Conservation (phyloP, 108 stramenopile species). For the Fistulifera pelliculosa region DNA sequence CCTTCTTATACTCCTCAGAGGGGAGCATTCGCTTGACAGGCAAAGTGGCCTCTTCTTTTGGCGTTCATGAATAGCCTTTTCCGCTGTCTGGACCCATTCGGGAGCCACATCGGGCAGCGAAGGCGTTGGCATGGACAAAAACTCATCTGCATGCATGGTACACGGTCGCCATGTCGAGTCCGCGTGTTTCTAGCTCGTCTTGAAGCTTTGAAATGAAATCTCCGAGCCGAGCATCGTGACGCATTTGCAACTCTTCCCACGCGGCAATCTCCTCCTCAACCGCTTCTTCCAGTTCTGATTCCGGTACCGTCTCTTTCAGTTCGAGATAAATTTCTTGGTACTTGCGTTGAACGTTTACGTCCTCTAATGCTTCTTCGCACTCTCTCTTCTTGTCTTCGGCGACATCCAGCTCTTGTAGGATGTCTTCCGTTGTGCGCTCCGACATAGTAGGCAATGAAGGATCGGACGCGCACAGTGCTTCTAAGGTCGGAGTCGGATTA, state of each 20-base stretch:
- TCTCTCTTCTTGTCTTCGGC: neutral
- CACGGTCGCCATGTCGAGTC: neutral
- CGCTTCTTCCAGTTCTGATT: constrained; percentile 1
- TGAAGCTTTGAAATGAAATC: neutral
- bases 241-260: neutral
- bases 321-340: neutral
- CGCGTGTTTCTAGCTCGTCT: neutral
- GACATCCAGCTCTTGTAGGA: neutral
- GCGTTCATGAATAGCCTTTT: neutral
- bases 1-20: too few species aligned
- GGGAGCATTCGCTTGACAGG: neutral
- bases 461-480: neutral
- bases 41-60: neutral
- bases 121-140: neutral
- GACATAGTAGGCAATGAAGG: neutral
- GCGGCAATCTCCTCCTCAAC: neutral
- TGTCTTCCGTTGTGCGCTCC: neutral
- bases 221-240: constrained; percentile 1
- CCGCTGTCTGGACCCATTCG: neutral
- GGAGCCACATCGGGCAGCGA: neutral
- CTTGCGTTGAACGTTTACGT: neutral
- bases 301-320: neutral
- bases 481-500: neutral
- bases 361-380: neutral
- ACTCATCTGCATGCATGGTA: neutral